These are phyloP conservation scores for Rubus parviflorus DNA, from an alignment of 306 rosid genomes.

Conservation along the genomic window DNA sequence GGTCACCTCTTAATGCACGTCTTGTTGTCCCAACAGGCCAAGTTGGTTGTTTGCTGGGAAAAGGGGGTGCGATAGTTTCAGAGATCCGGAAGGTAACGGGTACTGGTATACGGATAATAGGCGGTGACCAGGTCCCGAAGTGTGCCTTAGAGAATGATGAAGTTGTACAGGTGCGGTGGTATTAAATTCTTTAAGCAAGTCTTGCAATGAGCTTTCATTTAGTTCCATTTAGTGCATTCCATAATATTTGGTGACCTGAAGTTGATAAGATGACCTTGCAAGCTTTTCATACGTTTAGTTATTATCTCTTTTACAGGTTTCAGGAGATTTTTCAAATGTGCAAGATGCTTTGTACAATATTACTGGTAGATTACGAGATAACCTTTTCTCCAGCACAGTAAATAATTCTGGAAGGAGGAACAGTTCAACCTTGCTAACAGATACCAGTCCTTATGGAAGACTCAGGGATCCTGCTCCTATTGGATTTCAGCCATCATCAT, in stretches of 20 bases:
- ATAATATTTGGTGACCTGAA: slow-evolving; percentile 9
- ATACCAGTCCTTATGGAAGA: slow-evolving; percentile 67
- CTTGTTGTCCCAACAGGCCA: slow-evolving; percentile 78
- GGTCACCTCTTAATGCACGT: slow-evolving; percentile 60
- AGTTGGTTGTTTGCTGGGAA: slow-evolving; percentile 96
- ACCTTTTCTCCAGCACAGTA: slow-evolving; percentile 57
- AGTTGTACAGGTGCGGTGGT: slow-evolving; percentile 69
- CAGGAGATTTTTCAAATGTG: slow-evolving; percentile 81
- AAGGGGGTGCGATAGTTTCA: slow-evolving; percentile 80
- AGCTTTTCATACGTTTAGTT: slow-evolving; percentile 11
- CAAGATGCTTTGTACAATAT: slow-evolving; percentile 93
- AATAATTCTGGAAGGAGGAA: slow-evolving; percentile 59
- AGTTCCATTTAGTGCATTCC: slow-evolving; percentile 16
- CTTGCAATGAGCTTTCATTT: background rate
- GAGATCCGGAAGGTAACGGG: slow-evolving; percentile 88
- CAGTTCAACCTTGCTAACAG: slow-evolving; percentile 47
- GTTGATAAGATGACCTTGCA: slow-evolving; percentile 3
- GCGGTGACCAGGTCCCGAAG: slow-evolving; percentile 78
- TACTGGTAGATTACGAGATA: slow-evolving; percentile 90
- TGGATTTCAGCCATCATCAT: slow-evolving; percentile 42
- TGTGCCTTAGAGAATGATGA: slow-evolving; percentile 71
- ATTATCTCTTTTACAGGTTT: slow-evolving; percentile 53
- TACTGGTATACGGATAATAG: slow-evolving; percentile 65
- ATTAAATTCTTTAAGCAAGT: background rate
- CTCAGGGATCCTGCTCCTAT: slow-evolving; percentile 50